Conservation (phyloP, 768 basidiomycete genomes). For the Lentinula aciculospora region DNA sequence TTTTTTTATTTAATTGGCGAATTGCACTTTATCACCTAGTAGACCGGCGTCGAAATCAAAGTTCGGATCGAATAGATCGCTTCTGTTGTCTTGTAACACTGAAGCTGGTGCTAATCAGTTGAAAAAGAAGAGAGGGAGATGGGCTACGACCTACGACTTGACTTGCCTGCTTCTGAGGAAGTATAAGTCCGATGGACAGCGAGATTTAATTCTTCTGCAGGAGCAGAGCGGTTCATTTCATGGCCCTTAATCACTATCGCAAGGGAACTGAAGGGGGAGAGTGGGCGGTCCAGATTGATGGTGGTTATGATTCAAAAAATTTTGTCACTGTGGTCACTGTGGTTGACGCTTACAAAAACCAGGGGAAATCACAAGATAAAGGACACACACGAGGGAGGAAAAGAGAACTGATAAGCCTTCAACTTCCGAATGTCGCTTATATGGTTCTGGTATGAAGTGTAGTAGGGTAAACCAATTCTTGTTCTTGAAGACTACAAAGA, state of each 20-base stretch:
- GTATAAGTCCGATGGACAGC: neutral
- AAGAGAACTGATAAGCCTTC: neutral
- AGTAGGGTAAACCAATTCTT: neutral
- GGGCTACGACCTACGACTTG: neutral
- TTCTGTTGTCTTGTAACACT: neutral
- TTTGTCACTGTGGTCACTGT: neutral
- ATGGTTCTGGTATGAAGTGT: neutral
- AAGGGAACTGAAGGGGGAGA: neutral
- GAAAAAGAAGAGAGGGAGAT: neutral
- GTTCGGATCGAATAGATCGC: slow-evolving; percentile 8
- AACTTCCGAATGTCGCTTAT: neutral
- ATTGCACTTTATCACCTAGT: neutral
- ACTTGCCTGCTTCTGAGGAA: neutral
- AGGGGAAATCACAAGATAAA: neutral
- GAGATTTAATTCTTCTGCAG: neutral
- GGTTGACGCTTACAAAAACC: neutral
- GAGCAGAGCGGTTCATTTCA: neutral
- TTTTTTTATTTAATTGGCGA: no score
- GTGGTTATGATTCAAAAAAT: neutral
- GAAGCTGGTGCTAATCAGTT: neutral
- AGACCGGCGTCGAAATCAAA: neutral
- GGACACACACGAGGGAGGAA: neutral
- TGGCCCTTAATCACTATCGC: neutral
- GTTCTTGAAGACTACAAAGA: neutral
- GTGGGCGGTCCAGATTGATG: neutral